phyloP scores from a whole-genome alignment of 164 flowering plant species.

The Macadamia integrifolia region DNA sequence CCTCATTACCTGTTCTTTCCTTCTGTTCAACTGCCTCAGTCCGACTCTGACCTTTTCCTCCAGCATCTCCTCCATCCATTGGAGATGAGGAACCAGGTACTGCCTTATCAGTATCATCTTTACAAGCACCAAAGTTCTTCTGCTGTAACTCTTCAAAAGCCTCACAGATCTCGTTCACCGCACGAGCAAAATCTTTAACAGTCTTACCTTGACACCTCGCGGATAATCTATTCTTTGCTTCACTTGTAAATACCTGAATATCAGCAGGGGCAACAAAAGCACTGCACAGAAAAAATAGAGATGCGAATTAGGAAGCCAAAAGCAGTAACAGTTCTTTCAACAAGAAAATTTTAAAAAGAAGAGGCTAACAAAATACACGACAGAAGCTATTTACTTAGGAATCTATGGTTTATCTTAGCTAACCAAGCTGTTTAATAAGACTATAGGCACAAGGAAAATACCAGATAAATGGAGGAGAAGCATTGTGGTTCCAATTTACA shows the following conservation, averaged over 20 bases:
- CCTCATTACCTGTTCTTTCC: constrained; percentile 18
- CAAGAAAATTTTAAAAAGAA: too few species aligned
- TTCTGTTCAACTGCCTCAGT: constrained; percentile 13
- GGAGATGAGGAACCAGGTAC: constrained; percentile 17
- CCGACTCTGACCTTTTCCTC: constrained; percentile 27
- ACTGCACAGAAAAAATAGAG: constrained; percentile 35
- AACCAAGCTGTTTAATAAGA: too few species aligned
- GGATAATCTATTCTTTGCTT: constrained; percentile 53
- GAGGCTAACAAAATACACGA: too few species aligned
- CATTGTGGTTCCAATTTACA: too few species aligned
- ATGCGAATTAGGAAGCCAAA: neutral
- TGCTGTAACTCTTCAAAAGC: constrained; percentile 63
- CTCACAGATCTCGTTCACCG: constrained; percentile 82
- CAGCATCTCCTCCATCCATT: constrained; percentile 29
- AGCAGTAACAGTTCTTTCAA: too few species aligned
- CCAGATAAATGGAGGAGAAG: too few species aligned
- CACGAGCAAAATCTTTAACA: constrained; percentile 63
- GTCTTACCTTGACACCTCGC: constrained; percentile 72
- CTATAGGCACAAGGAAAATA: too few species aligned
- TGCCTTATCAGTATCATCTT: constrained; percentile 29
- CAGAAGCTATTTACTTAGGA: too few species aligned
- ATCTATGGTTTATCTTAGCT: too few species aligned
- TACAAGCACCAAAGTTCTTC: constrained; percentile 24
- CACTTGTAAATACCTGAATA: constrained; percentile 77
- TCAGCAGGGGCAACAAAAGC: constrained; percentile 94